Percentiles rank a stretch among this genome's conserved stretches.
Evolutionary conservation across 2,329 filamentous ascomycete genomes (phyloP).

Genomic region (Mariannaea sp.): DNA sequence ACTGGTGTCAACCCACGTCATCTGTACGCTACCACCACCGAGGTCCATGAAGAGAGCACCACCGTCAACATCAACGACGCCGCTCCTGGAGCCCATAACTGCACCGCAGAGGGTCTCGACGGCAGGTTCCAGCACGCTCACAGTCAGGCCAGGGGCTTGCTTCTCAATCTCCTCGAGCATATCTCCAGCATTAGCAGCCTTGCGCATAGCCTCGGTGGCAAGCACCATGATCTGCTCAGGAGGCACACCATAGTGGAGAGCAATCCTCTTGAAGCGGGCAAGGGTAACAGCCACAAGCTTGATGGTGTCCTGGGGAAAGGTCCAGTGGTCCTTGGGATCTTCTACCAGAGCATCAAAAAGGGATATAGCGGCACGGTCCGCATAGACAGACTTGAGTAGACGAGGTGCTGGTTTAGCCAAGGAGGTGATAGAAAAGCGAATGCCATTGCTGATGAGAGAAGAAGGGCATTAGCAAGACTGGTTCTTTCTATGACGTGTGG

Average conservation of each 20-base stretch:
- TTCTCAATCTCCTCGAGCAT: constrained; percentile 69
- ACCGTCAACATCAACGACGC: constrained; percentile 62
- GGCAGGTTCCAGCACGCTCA: constrained; percentile 74
- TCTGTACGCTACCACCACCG: constrained; percentile 72
- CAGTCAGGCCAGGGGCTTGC: constrained; percentile 66
- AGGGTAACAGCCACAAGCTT: constrained; percentile 68
- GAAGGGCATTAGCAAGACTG: constrained; percentile 3
- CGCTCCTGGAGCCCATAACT: constrained; percentile 76
- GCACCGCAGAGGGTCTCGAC: constrained; percentile 85
- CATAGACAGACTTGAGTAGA: constrained; percentile 76
- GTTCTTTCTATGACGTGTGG: no score
- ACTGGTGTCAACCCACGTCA: constrained; percentile 64
- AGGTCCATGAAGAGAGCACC: constrained; percentile 84
- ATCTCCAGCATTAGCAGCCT: constrained; percentile 71
- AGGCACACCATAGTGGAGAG: constrained; percentile 70
- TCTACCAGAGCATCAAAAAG: constrained; percentile 78
- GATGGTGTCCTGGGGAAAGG: constrained; percentile 63
- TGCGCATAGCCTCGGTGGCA: constrained; percentile 88
- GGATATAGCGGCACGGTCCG: constrained; percentile 79
- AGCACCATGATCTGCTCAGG: constrained; percentile 71
- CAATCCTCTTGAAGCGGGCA: constrained; percentile 72
- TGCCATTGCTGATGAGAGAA: constrained; percentile 71
- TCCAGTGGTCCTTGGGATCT: constrained; percentile 43
- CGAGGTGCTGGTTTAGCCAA: constrained; percentile 73
- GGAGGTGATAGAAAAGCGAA: constrained; percentile 88